These are phyloP conservation scores for Geosmithia morbida DNA, from an alignment of 2,329 filamentous ascomycete species.

Conservation along the genomic window DNA sequence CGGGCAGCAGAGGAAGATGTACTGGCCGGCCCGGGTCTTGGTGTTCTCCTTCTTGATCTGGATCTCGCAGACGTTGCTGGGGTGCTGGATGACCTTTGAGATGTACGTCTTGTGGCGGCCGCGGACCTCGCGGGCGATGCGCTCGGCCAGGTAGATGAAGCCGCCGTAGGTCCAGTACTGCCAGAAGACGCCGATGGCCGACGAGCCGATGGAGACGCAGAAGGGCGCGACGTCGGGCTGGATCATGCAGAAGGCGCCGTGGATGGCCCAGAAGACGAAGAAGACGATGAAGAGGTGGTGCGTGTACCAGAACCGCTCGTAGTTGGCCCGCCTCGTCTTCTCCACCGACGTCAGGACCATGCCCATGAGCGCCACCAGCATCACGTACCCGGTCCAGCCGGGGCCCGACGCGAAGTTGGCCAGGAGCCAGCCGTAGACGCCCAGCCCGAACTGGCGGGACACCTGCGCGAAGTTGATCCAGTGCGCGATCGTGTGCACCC, in stretches of 20 bases:
- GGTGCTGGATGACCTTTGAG: slow-evolving; percentile 80
- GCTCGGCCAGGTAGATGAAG: slow-evolving; percentile 66
- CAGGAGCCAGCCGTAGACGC: slow-evolving; percentile 62
- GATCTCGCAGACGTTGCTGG: slow-evolving; percentile 78
- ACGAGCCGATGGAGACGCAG: slow-evolving; percentile 52
- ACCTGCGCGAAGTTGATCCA: slow-evolving; percentile 79
- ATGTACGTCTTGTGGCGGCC: slow-evolving; percentile 75
- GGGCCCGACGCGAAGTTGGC: slow-evolving; percentile 69
- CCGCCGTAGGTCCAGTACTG: slow-evolving; percentile 82
- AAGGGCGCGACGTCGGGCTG: slow-evolving; percentile 70
- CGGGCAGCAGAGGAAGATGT: slow-evolving; percentile 81
- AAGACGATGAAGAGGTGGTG: slow-evolving; percentile 81
- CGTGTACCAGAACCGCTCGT: slow-evolving; percentile 83
- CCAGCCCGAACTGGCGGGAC: slow-evolving; percentile 59
- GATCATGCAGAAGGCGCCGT: slow-evolving; percentile 85
- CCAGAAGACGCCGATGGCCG: slow-evolving; percentile 68
- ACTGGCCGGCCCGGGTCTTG: slow-evolving; percentile 68
- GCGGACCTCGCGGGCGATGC: slow-evolving; percentile 63
- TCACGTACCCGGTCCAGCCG: slow-evolving; percentile 76
- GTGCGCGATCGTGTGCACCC: slow-evolving; percentile 74
- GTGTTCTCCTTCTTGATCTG: slow-evolving; percentile 86
- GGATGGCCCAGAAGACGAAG: slow-evolving; percentile 84
- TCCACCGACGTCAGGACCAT: slow-evolving; percentile 69
- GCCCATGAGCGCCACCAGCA: slow-evolving; percentile 64
- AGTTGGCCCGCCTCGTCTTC: slow-evolving; percentile 66